phyloP scores from a whole-genome alignment of 352 stramenopile genomes.

The Phytopythium chamaehyphon region DNA sequence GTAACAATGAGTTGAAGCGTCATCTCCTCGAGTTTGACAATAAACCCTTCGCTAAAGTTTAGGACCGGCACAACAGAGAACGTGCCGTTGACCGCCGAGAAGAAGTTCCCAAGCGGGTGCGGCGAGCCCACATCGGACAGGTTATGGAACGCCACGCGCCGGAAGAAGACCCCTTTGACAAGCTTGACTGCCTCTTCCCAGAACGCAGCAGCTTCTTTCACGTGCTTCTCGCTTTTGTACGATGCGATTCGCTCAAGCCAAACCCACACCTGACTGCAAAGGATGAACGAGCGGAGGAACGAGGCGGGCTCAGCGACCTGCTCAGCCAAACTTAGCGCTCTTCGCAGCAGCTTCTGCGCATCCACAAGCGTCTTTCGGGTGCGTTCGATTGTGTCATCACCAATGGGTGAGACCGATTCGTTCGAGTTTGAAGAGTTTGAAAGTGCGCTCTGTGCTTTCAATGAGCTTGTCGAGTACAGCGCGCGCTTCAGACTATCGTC shows the following conservation, averaged over 20 bases:
- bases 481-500: slow-evolving; percentile 55
- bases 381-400: slow-evolving; percentile 55
- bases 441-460: not conserved
- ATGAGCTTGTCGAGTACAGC: not conserved
- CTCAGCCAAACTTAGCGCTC: slow-evolving; percentile 56
- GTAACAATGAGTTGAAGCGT: slow-evolving; percentile 67
- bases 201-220: slow-evolving; percentile 73
- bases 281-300: slow-evolving; percentile 61
- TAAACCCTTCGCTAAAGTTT: slow-evolving; percentile 80
- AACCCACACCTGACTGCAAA: slow-evolving; percentile 67
- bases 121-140: slow-evolving; percentile 21
- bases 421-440: slow-evolving; percentile 10
- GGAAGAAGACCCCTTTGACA: slow-evolving; percentile 75
- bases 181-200: slow-evolving; percentile 78
- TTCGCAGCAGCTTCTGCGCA: slow-evolving; percentile 60
- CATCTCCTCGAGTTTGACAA: slow-evolving; percentile 57
- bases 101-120: slow-evolving; percentile 25
- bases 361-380: slow-evolving; percentile 58
- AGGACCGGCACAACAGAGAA: slow-evolving; percentile 78
- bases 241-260: slow-evolving; percentile 72
- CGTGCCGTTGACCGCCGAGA: slow-evolving; percentile 25
- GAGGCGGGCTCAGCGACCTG: slow-evolving; percentile 53
- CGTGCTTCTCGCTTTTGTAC: slow-evolving; percentile 71
- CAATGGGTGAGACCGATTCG: slow-evolving; percentile 15
- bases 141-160: slow-evolving; percentile 67